A percentile compares a stretch with the other conserved stretches of the same genome.
Evolutionary conservation across 2,329 filamentous ascomycete species (phyloP).

Genomic region (Teratosphaeria nubilosa): DNA sequence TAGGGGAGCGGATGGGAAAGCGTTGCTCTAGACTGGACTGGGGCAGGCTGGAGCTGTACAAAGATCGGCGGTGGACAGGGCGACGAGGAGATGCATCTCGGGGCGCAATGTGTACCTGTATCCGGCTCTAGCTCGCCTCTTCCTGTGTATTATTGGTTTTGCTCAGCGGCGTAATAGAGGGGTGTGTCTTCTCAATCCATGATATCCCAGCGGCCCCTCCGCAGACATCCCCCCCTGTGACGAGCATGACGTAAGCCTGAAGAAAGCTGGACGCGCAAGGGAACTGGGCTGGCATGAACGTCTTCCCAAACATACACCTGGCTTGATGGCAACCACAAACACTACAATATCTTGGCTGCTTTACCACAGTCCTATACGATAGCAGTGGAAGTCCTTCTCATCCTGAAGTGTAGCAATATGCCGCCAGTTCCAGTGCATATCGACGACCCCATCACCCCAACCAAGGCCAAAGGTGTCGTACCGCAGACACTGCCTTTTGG

Average conservation of each 20-base stretch:
- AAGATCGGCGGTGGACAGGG: conserved; percentile 3
- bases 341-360: not conserved
- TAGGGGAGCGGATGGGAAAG: conserved; percentile 1
- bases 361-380: conserved; percentile 3
- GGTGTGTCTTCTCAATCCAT: not conserved
- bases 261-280: not conserved
- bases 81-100: conserved; percentile 2
- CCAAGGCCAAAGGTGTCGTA: conserved; percentile 27
- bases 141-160: conserved; percentile 24
- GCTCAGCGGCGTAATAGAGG: conserved; percentile 20
- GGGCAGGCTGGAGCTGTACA: conserved; percentile 1
- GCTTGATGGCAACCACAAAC: not conserved
- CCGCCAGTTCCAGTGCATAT: conserved; percentile 38
- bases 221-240: not conserved
- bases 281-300: not conserved
- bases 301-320: not conserved
- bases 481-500: conserved; percentile 27
- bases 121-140: conserved; percentile 20
- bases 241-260: not conserved
- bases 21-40: conserved; percentile 16
- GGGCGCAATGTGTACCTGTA: conserved; percentile 20
- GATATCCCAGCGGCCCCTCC: not conserved
- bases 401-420: conserved; percentile 24
- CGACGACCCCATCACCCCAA: conserved; percentile 35
- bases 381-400: not conserved